phyloP scores from a whole-genome alignment of 1,284 basidiomycete genomes.

The Rhodotorula sp. region DNA sequence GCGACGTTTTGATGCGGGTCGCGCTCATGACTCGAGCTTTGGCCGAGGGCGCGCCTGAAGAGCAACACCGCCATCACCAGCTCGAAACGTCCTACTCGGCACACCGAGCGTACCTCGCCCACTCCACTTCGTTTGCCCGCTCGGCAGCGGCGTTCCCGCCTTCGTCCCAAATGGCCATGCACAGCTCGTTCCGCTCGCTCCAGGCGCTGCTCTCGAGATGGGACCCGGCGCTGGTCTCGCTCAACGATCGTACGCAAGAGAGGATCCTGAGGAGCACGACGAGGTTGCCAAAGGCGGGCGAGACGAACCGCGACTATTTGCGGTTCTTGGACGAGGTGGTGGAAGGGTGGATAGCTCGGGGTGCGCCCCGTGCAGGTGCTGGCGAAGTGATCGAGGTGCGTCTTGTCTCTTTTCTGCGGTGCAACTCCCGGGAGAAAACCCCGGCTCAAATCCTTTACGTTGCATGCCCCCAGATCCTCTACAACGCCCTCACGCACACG shows the following conservation, averaged over 20 bases:
- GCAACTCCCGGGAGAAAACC: background rate
- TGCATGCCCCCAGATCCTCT: slow-evolving; percentile 62
- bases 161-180: slow-evolving; percentile 8
- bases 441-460: slow-evolving; percentile 28
- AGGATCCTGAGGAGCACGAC: slow-evolving; percentile 54
- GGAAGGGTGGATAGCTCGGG: slow-evolving; percentile 72
- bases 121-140: slow-evolving; percentile 3
- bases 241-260: slow-evolving; percentile 25
- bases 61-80: background rate
- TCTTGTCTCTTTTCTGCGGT: background rate
- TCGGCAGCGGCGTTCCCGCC: slow-evolving; percentile 5
- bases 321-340: slow-evolving; percentile 80
- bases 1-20: slow-evolving; percentile 7
- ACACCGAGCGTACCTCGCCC: slow-evolving; percentile 1
- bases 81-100: background rate
- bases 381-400: slow-evolving; percentile 23
- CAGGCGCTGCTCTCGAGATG: background rate
- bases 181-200: slow-evolving; percentile 24
- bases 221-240: background rate
- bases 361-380: slow-evolving; percentile 60
- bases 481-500: slow-evolving; percentile 86
- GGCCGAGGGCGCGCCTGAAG: too few relatives aligned
- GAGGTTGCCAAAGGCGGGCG: slow-evolving; percentile 77
- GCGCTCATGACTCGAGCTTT: background rate
- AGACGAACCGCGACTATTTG: slow-evolving; percentile 74